A percentile compares a stretch with the other conserved stretches of the same genome.
These are phyloP conservation scores for Pseudopithomyces chartarum DNA, from an alignment of 2,329 filamentous ascomycete species.

Conservation along the genomic window DNA sequence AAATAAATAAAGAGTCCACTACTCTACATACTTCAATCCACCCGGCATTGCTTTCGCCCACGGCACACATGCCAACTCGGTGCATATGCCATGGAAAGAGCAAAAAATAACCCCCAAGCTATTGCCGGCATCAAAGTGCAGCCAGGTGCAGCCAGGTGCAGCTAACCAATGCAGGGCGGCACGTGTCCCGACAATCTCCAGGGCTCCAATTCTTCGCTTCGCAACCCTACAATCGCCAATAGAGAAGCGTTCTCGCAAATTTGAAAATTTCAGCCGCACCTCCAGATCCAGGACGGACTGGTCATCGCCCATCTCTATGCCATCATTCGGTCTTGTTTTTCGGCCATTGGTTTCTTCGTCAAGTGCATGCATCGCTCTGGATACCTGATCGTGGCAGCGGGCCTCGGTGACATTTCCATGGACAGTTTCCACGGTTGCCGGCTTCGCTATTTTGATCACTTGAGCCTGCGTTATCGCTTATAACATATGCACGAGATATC, in stretches of 20 bases:
- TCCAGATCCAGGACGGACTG: background rate
- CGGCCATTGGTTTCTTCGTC: background rate
- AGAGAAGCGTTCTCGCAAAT: constrained; percentile 16
- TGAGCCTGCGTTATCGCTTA: constrained; percentile 4
- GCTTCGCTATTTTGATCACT: background rate
- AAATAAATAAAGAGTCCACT: too few species aligned
- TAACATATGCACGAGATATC: constrained; percentile 29
- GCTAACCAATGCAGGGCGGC: background rate
- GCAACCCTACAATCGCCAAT: background rate
- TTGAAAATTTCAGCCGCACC: constrained; percentile 13
- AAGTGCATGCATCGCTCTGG: too few species aligned
- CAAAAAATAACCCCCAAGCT: background rate
- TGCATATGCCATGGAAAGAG: background rate
- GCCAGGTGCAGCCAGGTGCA: too few species aligned
- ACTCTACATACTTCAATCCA: too few species aligned
- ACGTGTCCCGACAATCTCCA: background rate
- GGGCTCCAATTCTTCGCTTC: background rate
- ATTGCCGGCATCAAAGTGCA: background rate
- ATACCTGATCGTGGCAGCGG: too few species aligned
- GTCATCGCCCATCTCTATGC: background rate
- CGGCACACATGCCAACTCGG: background rate
- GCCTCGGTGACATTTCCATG: background rate
- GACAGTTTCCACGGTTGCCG: background rate
- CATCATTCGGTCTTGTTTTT: background rate
- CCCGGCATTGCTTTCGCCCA: background rate